These are phyloP conservation scores for Viridothelium virens DNA, from an alignment of 495 filamentous ascomycete genomes.

Conservation along the genomic window DNA sequence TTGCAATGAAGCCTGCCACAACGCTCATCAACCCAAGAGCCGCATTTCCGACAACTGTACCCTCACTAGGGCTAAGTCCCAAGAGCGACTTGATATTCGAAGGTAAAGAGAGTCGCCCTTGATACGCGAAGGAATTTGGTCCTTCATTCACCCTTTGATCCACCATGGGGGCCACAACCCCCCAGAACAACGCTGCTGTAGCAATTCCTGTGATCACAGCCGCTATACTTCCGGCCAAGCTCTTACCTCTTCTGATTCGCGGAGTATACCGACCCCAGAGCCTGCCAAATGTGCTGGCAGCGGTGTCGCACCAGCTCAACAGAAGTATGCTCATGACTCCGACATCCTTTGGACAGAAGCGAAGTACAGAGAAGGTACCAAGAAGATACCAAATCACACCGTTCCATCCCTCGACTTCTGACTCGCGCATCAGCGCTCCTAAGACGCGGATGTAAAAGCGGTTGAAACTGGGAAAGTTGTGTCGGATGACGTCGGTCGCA, in stretches of 20 bases:
- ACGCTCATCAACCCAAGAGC: conserved; percentile 82
- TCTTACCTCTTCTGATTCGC: conserved; percentile 77
- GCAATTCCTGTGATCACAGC: conserved; percentile 72
- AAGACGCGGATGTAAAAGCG: conserved; percentile 73
- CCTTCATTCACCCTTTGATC: conserved; percentile 41
- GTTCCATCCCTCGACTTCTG: conserved; percentile 85
- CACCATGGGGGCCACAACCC: conserved; percentile 58
- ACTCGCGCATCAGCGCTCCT: conserved; percentile 93
- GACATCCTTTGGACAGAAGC: conserved; percentile 91
- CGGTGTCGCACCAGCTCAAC: conserved; percentile 96
- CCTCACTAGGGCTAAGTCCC: conserved; percentile 38
- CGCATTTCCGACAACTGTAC: conserved; percentile 53
- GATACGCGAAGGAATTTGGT: conserved; percentile 71
- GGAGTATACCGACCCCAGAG: conserved; percentile 83
- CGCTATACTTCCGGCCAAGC: conserved; percentile 77
- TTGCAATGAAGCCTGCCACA: conserved; percentile 78
- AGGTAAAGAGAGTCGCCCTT: conserved; percentile 60
- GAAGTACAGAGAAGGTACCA: conserved; percentile 76
- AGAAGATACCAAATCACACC: conserved; percentile 95
- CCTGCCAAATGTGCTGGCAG: conserved; percentile 85
- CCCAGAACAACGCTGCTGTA: conserved; percentile 82
- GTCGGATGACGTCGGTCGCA: conserved; percentile 70
- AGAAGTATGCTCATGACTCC: conserved; percentile 80
- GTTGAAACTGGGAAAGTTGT: conserved; percentile 73
- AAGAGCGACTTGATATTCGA: conserved; percentile 33